Conservation (phyloP, 495 filamentous ascomycete species). For the Venustampulla echinocandica region DNA sequence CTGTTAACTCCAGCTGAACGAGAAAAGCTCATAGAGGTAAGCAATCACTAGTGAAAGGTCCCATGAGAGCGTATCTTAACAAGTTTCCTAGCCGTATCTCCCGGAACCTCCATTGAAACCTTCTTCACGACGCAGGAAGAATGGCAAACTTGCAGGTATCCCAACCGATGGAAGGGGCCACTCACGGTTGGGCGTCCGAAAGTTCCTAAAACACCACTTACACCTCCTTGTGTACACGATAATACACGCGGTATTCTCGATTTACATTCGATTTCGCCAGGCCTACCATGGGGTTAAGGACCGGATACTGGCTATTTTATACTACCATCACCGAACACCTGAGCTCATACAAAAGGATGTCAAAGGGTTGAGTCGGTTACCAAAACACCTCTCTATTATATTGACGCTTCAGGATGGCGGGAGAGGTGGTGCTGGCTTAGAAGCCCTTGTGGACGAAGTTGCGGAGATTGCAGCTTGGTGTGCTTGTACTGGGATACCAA, state of each 20-base stretch:
- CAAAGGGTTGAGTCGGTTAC: constrained; percentile 58
- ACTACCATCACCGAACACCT: constrained; percentile 89
- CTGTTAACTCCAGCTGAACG: constrained; percentile 57
- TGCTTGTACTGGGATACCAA: constrained; percentile 72
- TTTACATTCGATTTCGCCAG: constrained; percentile 74
- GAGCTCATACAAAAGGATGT: constrained; percentile 86
- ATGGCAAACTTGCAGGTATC: constrained; percentile 17
- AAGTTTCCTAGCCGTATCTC: constrained; percentile 52
- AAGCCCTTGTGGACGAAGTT: constrained; percentile 79
- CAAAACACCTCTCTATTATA: constrained; percentile 81
- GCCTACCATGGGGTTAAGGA: constrained; percentile 69
- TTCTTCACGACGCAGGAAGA: constrained; percentile 16
- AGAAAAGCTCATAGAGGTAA: constrained; percentile 55
- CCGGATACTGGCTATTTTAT: constrained; percentile 66
- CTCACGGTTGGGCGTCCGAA: constrained; percentile 47
- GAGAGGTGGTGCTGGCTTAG: constrained; percentile 55
- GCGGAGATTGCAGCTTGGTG: constrained; percentile 89
- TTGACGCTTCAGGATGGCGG: constrained; percentile 65
- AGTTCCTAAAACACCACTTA: constrained; percentile 56
- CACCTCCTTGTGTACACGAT: constrained; percentile 61
- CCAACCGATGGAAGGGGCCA: constrained; percentile 23
- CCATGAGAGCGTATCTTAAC: neutral
- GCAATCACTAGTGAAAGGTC: constrained; percentile 6
- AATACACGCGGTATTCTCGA: constrained; percentile 73
- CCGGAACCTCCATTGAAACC: constrained; percentile 45